Percentiles rank a stretch among this genome's conserved stretches.
phyloP scores from a whole-genome alignment of 75 land plant species.

The Sequoiadendron giganteum region DNA sequence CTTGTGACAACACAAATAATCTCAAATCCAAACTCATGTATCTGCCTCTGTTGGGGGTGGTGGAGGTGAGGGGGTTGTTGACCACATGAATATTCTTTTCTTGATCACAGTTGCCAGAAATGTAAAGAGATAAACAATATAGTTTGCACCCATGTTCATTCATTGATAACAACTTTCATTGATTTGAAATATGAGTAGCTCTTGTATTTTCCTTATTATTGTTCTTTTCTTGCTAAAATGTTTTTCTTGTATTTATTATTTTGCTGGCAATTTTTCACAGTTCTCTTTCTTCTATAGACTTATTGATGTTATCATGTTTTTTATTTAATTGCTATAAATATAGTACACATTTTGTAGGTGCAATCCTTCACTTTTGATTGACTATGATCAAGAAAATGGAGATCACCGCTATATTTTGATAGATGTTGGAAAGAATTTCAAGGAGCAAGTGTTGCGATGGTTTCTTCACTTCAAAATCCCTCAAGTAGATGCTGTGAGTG shows the following conservation, averaged over 20 bases:
- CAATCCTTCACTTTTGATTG: conserved; percentile 90
- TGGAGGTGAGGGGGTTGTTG: too few species aligned
- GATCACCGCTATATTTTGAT: conserved; percentile 73
- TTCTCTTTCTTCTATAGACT: conserved; percentile 7
- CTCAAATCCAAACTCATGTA: not conserved
- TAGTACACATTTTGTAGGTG: conserved; percentile 53
- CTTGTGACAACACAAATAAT: not conserved
- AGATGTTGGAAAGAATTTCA: conserved; percentile 92
- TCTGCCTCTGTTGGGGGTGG: too few species aligned
- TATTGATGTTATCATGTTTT: not conserved
- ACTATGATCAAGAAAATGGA: conserved; percentile 45
- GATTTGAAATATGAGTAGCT: not conserved
- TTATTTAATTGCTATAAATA: not conserved
- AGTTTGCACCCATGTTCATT: not conserved
- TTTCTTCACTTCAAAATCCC: conserved; percentile 76
- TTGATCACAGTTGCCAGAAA: not conserved
- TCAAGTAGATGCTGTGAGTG: conserved; percentile 78
- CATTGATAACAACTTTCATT: not conserved
- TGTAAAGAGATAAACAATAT: not conserved
- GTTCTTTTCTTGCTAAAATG: not conserved
- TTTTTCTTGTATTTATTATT: not conserved
- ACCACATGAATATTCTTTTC: not conserved
- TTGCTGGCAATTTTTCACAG: not conserved
- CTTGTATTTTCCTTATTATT: not conserved
- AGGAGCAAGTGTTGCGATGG: conserved; percentile 97